These are phyloP conservation scores for Aciculosporium take DNA, from an alignment of 2,329 filamentous ascomycete genomes.

Conservation along the genomic window DNA sequence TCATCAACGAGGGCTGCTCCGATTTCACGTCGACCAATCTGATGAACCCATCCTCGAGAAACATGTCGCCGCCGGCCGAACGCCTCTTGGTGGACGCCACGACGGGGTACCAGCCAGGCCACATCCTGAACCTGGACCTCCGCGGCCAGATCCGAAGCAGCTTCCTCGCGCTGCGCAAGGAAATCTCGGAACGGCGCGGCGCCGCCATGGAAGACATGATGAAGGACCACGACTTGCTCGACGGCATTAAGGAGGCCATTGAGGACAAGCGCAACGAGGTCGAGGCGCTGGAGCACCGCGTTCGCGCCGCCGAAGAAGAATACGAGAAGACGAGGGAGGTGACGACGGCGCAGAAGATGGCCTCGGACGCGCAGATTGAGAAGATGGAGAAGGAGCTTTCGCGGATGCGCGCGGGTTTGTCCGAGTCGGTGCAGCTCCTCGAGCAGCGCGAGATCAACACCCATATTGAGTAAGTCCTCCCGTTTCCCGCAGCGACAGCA, in stretches of 20 bases:
- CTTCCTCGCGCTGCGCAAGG: constrained; percentile 67
- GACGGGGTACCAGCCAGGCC: constrained; percentile 78
- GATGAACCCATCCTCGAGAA: constrained; percentile 30
- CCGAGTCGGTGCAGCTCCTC: constrained; percentile 78
- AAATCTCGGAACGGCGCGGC: constrained; percentile 80
- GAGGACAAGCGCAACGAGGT: constrained; percentile 91
- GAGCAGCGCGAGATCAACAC: constrained; percentile 94
- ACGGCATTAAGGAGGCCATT: constrained; percentile 91
- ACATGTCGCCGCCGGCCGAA: constrained; percentile 37
- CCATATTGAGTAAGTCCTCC: constrained; percentile 83
- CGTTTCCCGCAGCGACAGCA: too few species aligned
- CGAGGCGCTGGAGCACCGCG: constrained; percentile 76
- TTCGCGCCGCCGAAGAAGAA: constrained; percentile 79
- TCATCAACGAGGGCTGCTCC: constrained; percentile 59
- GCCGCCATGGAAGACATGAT: constrained; percentile 77
- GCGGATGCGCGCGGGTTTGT: constrained; percentile 72
- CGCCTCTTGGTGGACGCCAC: constrained; percentile 68
- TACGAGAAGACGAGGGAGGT: constrained; percentile 86
- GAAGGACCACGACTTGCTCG: constrained; percentile 84
- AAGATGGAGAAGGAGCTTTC: constrained; percentile 98
- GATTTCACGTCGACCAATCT: constrained; percentile 58
- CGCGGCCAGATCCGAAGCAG: constrained; percentile 67
- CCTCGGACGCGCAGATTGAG: constrained; percentile 86
- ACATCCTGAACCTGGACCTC: constrained; percentile 80
- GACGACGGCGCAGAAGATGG: constrained; percentile 74